These are phyloP conservation scores for Triglochin maritima DNA, from an alignment of 106 monocot genomes.

Conservation along the genomic window DNA sequence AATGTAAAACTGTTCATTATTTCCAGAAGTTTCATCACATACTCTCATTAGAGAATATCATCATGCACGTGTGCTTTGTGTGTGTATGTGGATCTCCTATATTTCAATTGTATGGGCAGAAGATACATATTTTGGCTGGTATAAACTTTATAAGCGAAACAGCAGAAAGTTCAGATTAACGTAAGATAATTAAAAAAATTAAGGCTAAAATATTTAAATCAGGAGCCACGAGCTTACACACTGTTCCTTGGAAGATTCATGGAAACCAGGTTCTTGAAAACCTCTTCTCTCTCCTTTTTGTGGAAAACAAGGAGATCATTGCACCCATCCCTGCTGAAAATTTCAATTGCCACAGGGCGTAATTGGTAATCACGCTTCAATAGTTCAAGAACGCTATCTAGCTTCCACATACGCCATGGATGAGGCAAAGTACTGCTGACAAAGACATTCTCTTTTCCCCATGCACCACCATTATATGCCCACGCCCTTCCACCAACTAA, in stretches of 20 bases:
- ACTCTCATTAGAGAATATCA: too few species aligned
- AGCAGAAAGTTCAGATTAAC: too few species aligned
- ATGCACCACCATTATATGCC: conserved; percentile 99
- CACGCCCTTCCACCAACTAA: conserved; percentile 89
- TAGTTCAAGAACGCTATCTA: conserved; percentile 93
- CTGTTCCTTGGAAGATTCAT: conserved; percentile 98
- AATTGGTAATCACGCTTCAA: conserved; percentile 97
- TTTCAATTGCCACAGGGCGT: conserved; percentile 93
- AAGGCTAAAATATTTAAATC: background rate
- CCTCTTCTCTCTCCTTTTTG: conserved; percentile 97
- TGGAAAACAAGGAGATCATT: conserved; percentile 99
- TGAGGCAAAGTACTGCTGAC: conserved; percentile 77
- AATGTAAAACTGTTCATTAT: too few species aligned
- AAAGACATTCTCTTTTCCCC: conserved; percentile 92
- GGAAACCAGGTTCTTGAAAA: conserved; percentile 83
- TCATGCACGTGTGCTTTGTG: too few species aligned
- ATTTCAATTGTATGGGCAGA: background rate
- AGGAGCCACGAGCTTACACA: conserved; percentile 40
- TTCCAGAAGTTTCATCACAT: too few species aligned
- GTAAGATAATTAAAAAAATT: conserved; percentile 3
- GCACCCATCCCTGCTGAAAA: conserved; percentile 99
- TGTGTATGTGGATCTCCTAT: too few species aligned
- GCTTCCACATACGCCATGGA: conserved; percentile 99
- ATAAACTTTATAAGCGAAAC: too few species aligned
- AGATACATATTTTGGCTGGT: background rate